Percentiles rank a stretch among this genome's conserved stretches.
Conservation (phyloP, 257 asterid genomes). For the Penstemon davidsonii region DNA sequence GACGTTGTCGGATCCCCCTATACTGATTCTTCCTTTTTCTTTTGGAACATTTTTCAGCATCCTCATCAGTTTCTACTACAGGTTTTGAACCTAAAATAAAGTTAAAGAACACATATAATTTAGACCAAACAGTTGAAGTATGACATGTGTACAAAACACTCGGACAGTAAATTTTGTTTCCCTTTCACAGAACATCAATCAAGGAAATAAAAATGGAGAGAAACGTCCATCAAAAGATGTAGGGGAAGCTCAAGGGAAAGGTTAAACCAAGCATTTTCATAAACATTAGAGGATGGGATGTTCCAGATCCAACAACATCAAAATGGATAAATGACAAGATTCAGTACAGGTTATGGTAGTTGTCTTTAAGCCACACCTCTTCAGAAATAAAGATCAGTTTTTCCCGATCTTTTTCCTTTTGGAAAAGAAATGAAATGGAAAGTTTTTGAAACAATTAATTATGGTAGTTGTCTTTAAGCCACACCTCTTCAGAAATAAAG, state of each 20-base stretch:
- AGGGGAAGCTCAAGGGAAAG: background rate
- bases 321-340: constrained; percentile 17
- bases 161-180: too few relatives aligned
- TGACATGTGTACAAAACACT: background rate
- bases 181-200: background rate
- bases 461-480: background rate
- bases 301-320: constrained; percentile 1
- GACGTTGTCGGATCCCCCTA: constrained; percentile 96
- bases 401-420: background rate
- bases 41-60: constrained; percentile 64
- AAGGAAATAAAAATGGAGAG: background rate
- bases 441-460: too few relatives aligned
- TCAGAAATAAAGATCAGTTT: background rate
- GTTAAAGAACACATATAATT: background rate
- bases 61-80: constrained; percentile 52
- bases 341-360: background rate
- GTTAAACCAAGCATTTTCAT: background rate
- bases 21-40: constrained; percentile 95
- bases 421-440: background rate
- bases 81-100: constrained; percentile 43
- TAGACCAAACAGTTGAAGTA: background rate
- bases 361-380: background rate
- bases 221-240: background rate
- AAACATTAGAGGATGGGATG: background rate
- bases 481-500: background rate